A percentile compares a stretch with the other conserved stretches of the same genome.
phyloP scores from a whole-genome alignment of 768 basidiomycete species.

The Gyrodon lividus region DNA sequence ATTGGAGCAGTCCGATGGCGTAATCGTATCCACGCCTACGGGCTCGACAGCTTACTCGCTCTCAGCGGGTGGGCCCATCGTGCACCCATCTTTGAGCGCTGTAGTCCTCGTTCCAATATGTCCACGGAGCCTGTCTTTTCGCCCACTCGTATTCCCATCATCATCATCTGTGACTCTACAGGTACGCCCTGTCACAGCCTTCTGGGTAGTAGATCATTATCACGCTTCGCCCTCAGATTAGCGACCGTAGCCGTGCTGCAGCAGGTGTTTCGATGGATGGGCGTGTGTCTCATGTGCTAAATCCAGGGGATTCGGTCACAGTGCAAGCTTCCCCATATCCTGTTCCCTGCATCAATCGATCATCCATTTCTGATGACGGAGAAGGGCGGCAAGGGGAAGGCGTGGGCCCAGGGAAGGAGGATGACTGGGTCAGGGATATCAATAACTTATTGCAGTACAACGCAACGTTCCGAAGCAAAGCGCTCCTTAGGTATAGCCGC shows the following conservation, averaged over 20 bases:
- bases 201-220: constrained; percentile 2
- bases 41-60: constrained; percentile 96
- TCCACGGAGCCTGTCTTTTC: constrained; percentile 87
- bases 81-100: constrained; percentile 88
- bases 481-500: constrained; percentile 71
- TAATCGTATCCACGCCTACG: constrained; percentile 94
- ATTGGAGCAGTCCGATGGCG: constrained; percentile 73
- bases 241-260: constrained; percentile 78
- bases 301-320: constrained; percentile 82
- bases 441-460: constrained; percentile 95
- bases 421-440: constrained; percentile 97
- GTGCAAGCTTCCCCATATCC: constrained; percentile 86
- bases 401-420: constrained; percentile 76
- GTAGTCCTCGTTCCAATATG: constrained; percentile 95
- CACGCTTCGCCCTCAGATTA: constrained; percentile 53
- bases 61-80: constrained; percentile 93
- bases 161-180: constrained; percentile 74
- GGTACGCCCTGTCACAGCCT: constrained; percentile 41
- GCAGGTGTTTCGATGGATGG: constrained; percentile 95
- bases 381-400: constrained; percentile 54
- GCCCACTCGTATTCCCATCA: constrained; percentile 87
- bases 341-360: constrained; percentile 90
- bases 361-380: constrained; percentile 61
- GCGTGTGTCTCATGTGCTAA: constrained; percentile 75
- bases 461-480: constrained; percentile 89